Evolutionary conservation across 2,329 filamentous ascomycete genomes (phyloP).

Genomic region (Fusarium nurragi): DNA sequence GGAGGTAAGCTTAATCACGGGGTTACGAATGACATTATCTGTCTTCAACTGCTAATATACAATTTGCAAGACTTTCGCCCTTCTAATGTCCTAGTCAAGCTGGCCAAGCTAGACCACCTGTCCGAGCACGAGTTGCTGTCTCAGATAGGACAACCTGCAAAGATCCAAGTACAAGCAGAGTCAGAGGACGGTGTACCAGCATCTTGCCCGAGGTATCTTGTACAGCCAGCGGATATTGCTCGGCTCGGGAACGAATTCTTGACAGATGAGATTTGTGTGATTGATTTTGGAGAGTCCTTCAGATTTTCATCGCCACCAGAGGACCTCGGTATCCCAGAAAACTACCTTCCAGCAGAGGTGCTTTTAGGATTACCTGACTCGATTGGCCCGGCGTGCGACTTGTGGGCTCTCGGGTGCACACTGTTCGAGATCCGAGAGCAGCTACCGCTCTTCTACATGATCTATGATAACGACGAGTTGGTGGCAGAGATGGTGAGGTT

Average conservation of each 20-base stretch:
- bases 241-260: conserved; percentile 3
- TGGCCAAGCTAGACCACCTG: conserved; percentile 36
- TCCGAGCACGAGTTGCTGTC: conserved; percentile 34
- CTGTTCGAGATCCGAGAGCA: conserved; percentile 48
- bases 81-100: conserved; percentile 41
- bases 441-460: conserved; percentile 43
- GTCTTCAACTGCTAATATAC: neutral
- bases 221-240: conserved; percentile 22
- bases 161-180: conserved; percentile 5
- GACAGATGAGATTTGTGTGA: conserved; percentile 32
- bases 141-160: conserved; percentile 23
- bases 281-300: conserved; percentile 42
- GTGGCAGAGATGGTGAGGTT: conserved; percentile 43
- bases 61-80: conserved; percentile 37
- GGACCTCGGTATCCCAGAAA: conserved; percentile 42
- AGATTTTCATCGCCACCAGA: conserved; percentile 18
- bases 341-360: conserved; percentile 46
- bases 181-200: conserved; percentile 11
- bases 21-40: rapidly evolving
- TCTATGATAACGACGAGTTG: conserved; percentile 44
- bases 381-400: conserved; percentile 37
- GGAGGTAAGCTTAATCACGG: conserved; percentile 29
- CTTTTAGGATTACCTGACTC: conserved; percentile 31
- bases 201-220: conserved; percentile 40
- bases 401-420: conserved; percentile 50